phyloP scores from a whole-genome alignment of 2,329 filamentous ascomycete species.

The Akanthomyces lecanii region DNA sequence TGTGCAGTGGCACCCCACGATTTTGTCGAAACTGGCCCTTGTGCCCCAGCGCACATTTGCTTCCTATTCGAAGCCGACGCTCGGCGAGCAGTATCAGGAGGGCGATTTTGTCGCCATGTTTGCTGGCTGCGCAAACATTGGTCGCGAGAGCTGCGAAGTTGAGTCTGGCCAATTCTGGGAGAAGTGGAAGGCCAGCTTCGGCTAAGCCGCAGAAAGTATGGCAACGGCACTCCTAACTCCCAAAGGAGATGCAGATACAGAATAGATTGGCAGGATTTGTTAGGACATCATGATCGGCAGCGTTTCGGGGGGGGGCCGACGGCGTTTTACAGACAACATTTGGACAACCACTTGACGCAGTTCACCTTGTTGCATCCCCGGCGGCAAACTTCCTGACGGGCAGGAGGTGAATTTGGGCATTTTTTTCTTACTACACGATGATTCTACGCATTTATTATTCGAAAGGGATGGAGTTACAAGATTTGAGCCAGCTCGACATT shows the following conservation, averaged over 20 bases:
- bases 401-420: background rate
- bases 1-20: constrained; percentile 94
- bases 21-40: constrained; percentile 82
- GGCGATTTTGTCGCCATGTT: constrained; percentile 84
- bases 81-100: constrained; percentile 67
- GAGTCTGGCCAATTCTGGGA: constrained; percentile 57
- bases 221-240: background rate
- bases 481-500: constrained; percentile 1
- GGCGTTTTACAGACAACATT: constrained; percentile 16
- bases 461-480: constrained; percentile 4
- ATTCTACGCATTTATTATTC: constrained; percentile 13
- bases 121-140: constrained; percentile 60
- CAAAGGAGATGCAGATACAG: background rate
- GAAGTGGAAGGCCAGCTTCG: constrained; percentile 43
- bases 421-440: constrained; percentile 7
- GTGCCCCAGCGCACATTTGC: constrained; percentile 85
- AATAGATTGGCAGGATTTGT: background rate
- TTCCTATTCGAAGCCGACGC: constrained; percentile 59
- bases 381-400: background rate
- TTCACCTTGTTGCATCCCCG: background rate
- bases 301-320: constrained; percentile 9
- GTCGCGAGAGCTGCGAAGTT: constrained; percentile 61
- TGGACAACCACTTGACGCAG: constrained; percentile 12
- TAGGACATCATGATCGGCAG: constrained; percentile 14
- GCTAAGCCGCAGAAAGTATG: constrained; percentile 13